Percentiles rank a stretch among this genome's conserved stretches.
phyloP scores from a whole-genome alignment of 352 stramenopile species.

The Globisporangium nagaii region DNA sequence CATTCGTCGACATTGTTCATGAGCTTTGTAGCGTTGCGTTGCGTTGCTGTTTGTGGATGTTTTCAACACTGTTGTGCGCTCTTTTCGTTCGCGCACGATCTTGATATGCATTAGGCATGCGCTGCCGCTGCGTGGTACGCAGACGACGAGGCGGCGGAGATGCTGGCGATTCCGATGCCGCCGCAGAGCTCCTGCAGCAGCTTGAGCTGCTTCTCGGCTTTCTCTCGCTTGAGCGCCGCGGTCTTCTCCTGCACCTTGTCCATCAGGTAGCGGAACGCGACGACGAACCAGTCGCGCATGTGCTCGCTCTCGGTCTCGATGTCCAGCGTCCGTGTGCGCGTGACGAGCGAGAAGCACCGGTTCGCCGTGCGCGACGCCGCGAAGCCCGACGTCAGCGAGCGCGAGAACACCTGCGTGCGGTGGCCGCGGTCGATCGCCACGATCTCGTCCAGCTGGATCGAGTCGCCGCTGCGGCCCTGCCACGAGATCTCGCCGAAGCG shows the following conservation, averaged over 20 bases:
- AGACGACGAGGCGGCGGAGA: not conserved
- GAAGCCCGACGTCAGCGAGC: conserved; percentile 28
- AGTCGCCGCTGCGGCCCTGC: conserved; percentile 70
- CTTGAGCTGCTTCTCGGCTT: conserved; percentile 69
- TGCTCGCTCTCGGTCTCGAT: conserved; percentile 68
- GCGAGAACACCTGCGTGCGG: conserved; percentile 58
- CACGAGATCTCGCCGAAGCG: conserved; percentile 81
- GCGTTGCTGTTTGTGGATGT: no score
- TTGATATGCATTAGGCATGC: conserved; percentile 1
- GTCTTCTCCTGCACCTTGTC: conserved; percentile 85
- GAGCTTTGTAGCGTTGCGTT: no score
- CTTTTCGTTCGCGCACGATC: no score
- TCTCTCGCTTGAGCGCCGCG: conserved; percentile 64
- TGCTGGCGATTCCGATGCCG: conserved; percentile 13
- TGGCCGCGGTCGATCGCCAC: conserved; percentile 45
- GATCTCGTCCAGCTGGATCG: conserved; percentile 75
- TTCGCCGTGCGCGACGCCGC: conserved; percentile 20
- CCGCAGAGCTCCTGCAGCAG: conserved; percentile 71
- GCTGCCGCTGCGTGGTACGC: no score
- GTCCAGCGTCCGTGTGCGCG: conserved; percentile 55
- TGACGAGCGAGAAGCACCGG: conserved; percentile 74
- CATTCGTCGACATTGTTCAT: no score
- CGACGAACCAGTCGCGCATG: conserved; percentile 80
- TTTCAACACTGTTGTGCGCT: no score
- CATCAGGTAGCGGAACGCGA: conserved; percentile 81